Evolutionary conservation across 805 yeast genomes (phyloP), one percentile per base, ranked within the genome.

Genomic region (Wickerhamiella occidentalis): DNA sequence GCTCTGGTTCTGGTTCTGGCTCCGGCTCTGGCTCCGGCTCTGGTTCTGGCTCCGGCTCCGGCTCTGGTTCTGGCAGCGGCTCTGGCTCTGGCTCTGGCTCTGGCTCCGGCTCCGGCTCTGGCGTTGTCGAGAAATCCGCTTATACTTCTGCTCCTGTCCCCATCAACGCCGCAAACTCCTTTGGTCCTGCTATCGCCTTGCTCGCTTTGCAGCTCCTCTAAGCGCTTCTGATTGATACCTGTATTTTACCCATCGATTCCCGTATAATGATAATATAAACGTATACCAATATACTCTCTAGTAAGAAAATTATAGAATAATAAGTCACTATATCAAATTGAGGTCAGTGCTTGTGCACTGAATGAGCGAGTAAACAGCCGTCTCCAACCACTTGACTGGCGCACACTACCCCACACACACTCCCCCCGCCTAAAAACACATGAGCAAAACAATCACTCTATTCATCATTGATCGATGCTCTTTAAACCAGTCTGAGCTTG

Each of bases 121-220:
- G 26, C 26, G n/a, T n/a, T n/a, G n/a, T n/a, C n/a, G n/a, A 9
- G 42, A 38, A 28, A 21, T 21, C 15, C 8, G n/a, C n/a, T n/a
- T n/a, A n/a, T n/a, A n/a, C 44, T 23, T 8, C 44, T 40, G 44
- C 48, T 19, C 49, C 50, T 12, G 17, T 12, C 12, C 41, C 55
- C 2, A 49, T 35, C 49, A 53, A 38, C 18, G 43, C 49, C 25
- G 37, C 49, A 17, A 35, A 9, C 18, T 5, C 18, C 3, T 33
- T 33, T 15, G 41, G 40, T 37, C 40, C 49, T 8, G 45, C 49
- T 12, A 13, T 26, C 18, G 46, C 42, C 9, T 43, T 49, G 15
- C 22, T 33, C n/a, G 19, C 19, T 33, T 33, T 33, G 38, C 38
- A 33, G 19, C 8, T 33, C 6, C 38, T 33, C 38, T 33, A 33